Conservation (phyloP, 805 yeast genomes). For the Kodamaea hsintzibuensis region DNA sequence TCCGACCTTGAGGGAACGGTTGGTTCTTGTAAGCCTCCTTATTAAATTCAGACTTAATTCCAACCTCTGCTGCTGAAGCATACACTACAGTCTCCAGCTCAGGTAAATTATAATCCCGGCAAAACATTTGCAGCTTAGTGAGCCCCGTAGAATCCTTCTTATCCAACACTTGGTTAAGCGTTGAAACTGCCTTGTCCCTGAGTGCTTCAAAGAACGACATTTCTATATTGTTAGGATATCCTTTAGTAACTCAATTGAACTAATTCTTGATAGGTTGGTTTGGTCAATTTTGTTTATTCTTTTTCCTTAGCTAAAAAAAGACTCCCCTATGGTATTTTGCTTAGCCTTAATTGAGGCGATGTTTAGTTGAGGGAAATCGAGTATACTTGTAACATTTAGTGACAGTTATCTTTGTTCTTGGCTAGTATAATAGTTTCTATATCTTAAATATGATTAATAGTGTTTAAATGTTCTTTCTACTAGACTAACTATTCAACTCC, state of each 20-base stretch:
- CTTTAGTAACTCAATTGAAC: background rate
- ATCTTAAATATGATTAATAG: too few relatives aligned
- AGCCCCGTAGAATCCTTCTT: slow-evolving; percentile 46
- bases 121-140: slow-evolving; percentile 69
- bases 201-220: slow-evolving; percentile 56
- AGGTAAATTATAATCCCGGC: slow-evolving; percentile 70
- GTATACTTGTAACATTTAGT: too few relatives aligned
- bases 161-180: slow-evolving; percentile 44
- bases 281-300: background rate
- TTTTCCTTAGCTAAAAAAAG: slow-evolving; percentile 1
- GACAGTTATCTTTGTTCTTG: background rate
- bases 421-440: background rate
- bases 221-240: background rate
- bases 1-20: slow-evolving; percentile 53
- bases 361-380: background rate
- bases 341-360: background rate
- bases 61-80: slow-evolving; percentile 64
- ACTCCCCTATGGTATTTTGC: background rate
- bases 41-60: slow-evolving; percentile 27
- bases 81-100: slow-evolving; percentile 63
- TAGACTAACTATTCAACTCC: too few relatives aligned
- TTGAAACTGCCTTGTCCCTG: slow-evolving; percentile 47
- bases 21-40: slow-evolving; percentile 21
- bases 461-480: background rate
- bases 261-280: background rate